Evolutionary conservation across 2,329 filamentous ascomycete genomes (phyloP).

Genomic region (Pseudocercospora crystallina): DNA sequence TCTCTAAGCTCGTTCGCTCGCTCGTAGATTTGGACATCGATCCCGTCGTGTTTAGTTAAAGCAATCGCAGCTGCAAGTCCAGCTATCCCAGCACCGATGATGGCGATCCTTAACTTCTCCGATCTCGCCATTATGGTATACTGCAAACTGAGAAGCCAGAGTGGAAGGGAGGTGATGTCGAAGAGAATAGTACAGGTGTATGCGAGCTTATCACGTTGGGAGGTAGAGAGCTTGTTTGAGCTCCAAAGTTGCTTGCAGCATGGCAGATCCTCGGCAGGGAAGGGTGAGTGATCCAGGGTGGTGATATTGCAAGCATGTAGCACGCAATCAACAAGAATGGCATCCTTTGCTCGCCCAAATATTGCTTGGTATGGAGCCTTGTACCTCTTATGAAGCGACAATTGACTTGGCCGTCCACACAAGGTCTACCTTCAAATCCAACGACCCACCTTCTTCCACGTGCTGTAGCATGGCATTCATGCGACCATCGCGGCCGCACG

Average conservation of each 20-base stretch:
- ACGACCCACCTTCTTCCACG: neutral
- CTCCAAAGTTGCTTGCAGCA: slow-evolving; percentile 2
- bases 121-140: slow-evolving; percentile 6
- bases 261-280: slow-evolving; percentile 1
- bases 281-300: slow-evolving; percentile 4
- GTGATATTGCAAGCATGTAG: slow-evolving; percentile 14
- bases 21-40: slow-evolving; percentile 40
- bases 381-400: neutral
- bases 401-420: neutral
- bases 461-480: too few species aligned
- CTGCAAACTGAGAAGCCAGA: too few species aligned
- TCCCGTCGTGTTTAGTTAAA: slow-evolving; percentile 30
- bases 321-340: slow-evolving; percentile 14
- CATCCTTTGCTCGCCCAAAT: slow-evolving; percentile 1
- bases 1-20: slow-evolving; percentile 37
- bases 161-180: neutral
- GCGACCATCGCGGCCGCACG: too few species aligned
- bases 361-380: neutral
- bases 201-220: slow-evolving; percentile 14
- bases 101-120: slow-evolving; percentile 29
- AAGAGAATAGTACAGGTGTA: neutral
- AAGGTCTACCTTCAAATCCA: neutral
- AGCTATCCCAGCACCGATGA: slow-evolving; percentile 42
- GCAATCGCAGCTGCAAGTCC: slow-evolving; percentile 42
- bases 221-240: slow-evolving; percentile 6